These are phyloP conservation scores for Ophiostoma pallidulum DNA, from an alignment of 2,329 filamentous ascomycete genomes.

Conservation along the genomic window DNA sequence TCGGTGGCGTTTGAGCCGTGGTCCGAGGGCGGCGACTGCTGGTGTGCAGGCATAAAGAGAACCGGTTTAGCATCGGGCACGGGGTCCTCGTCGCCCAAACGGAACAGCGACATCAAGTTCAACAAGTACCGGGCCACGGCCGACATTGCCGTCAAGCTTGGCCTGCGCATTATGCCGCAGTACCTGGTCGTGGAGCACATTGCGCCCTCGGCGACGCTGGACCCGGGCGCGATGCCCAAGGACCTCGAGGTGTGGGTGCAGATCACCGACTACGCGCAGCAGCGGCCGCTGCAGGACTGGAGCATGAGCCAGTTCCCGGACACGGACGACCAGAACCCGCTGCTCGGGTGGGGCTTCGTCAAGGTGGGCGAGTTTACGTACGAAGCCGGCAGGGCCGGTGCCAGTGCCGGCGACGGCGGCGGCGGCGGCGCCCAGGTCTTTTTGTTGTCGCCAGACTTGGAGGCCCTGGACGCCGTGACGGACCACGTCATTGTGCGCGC, in stretches of 20 bases:
- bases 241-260: constrained; percentile 62
- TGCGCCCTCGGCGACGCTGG: constrained; percentile 48
- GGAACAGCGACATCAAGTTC: constrained; percentile 20
- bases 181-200: constrained; percentile 68
- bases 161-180: constrained; percentile 51
- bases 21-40: constrained; percentile 77
- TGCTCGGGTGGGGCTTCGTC: constrained; percentile 37
- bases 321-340: constrained; percentile 16
- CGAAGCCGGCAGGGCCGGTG: constrained; percentile 32
- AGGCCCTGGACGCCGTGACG: constrained; percentile 37
- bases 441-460: constrained; percentile 40
- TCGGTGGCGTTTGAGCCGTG: constrained; percentile 55
- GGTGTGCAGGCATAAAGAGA: constrained; percentile 68
- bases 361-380: constrained; percentile 51
- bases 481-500: constrained; percentile 46
- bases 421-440: constrained; percentile 41
- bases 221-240: constrained; percentile 52
- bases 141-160: constrained; percentile 55
- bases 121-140: constrained; percentile 37
- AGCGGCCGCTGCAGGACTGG: constrained; percentile 32
- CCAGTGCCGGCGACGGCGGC: constrained; percentile 25
- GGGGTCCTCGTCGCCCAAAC: too few relatives aligned
- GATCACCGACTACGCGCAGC: constrained; percentile 37
- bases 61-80: too few relatives aligned
- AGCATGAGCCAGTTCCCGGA: constrained; percentile 33